These are phyloP conservation scores for Leccinum imitatum DNA, from an alignment of 768 basidiomycete genomes.

Conservation along the genomic window DNA sequence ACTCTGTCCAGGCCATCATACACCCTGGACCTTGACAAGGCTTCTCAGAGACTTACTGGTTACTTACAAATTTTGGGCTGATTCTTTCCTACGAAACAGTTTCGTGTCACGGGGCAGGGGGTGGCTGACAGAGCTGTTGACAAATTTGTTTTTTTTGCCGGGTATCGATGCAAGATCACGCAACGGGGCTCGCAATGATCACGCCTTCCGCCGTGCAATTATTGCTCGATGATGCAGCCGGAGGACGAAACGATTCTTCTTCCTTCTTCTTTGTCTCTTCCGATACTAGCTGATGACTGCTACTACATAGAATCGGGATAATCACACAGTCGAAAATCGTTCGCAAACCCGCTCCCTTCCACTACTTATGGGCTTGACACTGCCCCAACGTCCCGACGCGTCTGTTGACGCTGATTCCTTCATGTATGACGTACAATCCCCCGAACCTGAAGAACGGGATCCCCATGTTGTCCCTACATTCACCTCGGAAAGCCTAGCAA, in stretches of 20 bases:
- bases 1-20: background rate
- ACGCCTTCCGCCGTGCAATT: constrained; percentile 9
- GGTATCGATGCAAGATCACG: constrained; percentile 34
- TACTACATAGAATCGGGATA: constrained; percentile 8
- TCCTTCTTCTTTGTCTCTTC: background rate
- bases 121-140: constrained; percentile 2
- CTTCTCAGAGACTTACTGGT: background rate
- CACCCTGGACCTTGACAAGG: no score
- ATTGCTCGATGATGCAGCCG: background rate
- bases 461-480: constrained; percentile 61
- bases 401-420: background rate
- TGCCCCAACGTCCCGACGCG: constrained; percentile 3
- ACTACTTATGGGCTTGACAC: constrained; percentile 21
- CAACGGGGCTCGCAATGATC: constrained; percentile 23
- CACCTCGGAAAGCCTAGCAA: constrained; percentile 34
- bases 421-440: background rate
- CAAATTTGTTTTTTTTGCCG: constrained; percentile 8
- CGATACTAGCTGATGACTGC: background rate
- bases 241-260: background rate
- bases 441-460: constrained; percentile 31
- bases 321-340: background rate
- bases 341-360: background rate
- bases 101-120: background rate
- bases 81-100: background rate
- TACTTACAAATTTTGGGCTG: background rate